phyloP scores from a whole-genome alignment of 2,329 filamentous ascomycete species.

The Apiospora arundinis region DNA sequence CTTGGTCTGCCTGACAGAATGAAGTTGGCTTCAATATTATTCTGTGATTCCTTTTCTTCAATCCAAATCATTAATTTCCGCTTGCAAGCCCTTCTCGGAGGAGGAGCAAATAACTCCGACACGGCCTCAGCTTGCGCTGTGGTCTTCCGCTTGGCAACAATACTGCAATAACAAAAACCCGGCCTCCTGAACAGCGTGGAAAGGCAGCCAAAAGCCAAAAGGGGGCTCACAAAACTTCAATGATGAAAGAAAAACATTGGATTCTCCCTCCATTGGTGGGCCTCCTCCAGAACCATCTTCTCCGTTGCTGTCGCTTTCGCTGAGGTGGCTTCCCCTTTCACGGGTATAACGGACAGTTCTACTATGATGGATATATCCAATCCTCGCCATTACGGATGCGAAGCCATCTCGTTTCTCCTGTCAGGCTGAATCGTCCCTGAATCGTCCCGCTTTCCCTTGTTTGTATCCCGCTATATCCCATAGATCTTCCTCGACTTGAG shows the following conservation, averaged over 20 bases:
- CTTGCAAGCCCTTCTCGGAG: conserved; percentile 11
- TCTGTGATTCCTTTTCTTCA: neutral
- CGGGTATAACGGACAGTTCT: neutral
- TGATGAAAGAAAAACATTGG: too few relatives aligned
- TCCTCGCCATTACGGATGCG: neutral
- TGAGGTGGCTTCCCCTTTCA: neutral
- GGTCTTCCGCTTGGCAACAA: neutral
- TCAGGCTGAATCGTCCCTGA: too few relatives aligned
- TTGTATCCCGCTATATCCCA: too few relatives aligned
- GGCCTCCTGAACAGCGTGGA: neutral
- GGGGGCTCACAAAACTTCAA: neutral
- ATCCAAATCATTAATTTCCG: neutral
- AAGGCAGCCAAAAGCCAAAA: neutral
- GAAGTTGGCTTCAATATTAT: conserved; percentile 8
- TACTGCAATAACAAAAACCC: neutral
- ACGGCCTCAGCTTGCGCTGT: neutral
- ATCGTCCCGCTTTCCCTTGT: too few relatives aligned
- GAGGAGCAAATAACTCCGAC: neutral
- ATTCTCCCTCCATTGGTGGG: too few relatives aligned
- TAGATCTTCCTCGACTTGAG: too few relatives aligned
- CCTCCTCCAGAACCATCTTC: neutral
- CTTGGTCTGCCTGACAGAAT: neutral
- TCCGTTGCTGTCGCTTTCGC: neutral
- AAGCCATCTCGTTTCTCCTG: neutral
- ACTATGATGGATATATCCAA: neutral